Conservation (phyloP, 163 green algal genomes). For the Chloromonas sp. region DNA sequence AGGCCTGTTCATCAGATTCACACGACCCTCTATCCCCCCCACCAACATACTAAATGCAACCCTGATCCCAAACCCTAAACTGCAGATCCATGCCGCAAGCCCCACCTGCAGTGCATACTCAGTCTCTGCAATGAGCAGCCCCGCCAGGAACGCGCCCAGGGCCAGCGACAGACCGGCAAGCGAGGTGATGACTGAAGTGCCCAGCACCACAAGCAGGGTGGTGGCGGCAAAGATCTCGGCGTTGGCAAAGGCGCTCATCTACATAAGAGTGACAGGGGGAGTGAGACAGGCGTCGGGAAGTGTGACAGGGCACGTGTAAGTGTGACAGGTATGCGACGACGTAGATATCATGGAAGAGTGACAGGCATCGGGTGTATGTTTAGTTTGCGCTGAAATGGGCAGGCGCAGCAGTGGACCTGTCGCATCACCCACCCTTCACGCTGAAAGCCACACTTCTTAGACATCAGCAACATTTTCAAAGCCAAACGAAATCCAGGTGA, state of each 20-base stretch:
- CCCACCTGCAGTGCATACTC: constrained; percentile 92
- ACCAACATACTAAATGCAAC: too few species aligned
- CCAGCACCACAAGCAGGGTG: constrained; percentile 88
- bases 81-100: too few species aligned
- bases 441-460: too few species aligned
- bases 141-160: constrained; percentile 96
- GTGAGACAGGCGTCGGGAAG: too few species aligned
- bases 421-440: too few species aligned
- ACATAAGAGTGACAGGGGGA: not conserved
- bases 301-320: not conserved
- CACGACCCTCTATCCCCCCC: too few species aligned
- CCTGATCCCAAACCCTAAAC: too few species aligned
- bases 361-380: not conserved
- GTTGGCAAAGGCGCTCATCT: constrained; percentile 64
- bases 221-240: constrained; percentile 92
- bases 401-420: too few species aligned
- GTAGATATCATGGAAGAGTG: not conserved
- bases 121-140: constrained; percentile 96
- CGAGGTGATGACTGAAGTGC: constrained; percentile 50
- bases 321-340: not conserved
- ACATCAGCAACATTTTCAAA: too few species aligned
- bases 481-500: too few species aligned
- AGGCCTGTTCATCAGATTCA: too few species aligned
- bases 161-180: constrained; percentile 85
- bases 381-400: not conserved